Evolutionary conservation across 257 asterid genomes (phyloP).

Genomic region (Echites panduratus): DNA sequence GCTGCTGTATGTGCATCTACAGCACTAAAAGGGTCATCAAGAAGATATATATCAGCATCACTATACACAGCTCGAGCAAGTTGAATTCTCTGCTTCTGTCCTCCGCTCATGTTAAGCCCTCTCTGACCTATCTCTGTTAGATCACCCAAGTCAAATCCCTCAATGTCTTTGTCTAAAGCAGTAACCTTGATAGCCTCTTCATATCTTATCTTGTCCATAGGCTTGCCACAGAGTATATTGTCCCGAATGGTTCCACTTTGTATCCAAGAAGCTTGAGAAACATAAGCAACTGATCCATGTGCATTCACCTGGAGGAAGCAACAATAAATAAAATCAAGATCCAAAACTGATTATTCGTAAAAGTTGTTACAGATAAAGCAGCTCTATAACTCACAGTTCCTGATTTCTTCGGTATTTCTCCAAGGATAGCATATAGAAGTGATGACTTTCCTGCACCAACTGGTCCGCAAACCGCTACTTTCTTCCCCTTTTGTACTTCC

Average conservation of each 20-base stretch:
- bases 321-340: slow-evolving; percentile 3
- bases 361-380: not conserved
- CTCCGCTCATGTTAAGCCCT: slow-evolving; percentile 83
- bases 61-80: slow-evolving; percentile 76
- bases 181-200: slow-evolving; percentile 50
- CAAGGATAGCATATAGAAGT: slow-evolving; percentile 52
- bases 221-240: slow-evolving; percentile 66
- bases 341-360: not conserved
- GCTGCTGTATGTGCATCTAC: slow-evolving; percentile 87
- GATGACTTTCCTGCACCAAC: slow-evolving; percentile 85
- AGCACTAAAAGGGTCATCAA: slow-evolving; percentile 89
- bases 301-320: slow-evolving; percentile 42
- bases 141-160: slow-evolving; percentile 60
- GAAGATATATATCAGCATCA: slow-evolving; percentile 65
- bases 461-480: slow-evolving; percentile 66
- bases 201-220: slow-evolving; percentile 46
- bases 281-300: slow-evolving; percentile 65
- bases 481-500: slow-evolving; percentile 41
- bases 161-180: slow-evolving; percentile 65
- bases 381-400: slow-evolving; percentile 47
- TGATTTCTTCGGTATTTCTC: slow-evolving; percentile 58
- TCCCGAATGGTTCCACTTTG: slow-evolving; percentile 77
- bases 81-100: slow-evolving; percentile 81
- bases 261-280: slow-evolving; percentile 75
- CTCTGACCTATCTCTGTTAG: slow-evolving; percentile 81